Evolutionary conservation across 805 yeast genomes (phyloP), one percentile per base, ranked within the genome.

Genomic region (Cyberlindnera petersonii): DNA sequence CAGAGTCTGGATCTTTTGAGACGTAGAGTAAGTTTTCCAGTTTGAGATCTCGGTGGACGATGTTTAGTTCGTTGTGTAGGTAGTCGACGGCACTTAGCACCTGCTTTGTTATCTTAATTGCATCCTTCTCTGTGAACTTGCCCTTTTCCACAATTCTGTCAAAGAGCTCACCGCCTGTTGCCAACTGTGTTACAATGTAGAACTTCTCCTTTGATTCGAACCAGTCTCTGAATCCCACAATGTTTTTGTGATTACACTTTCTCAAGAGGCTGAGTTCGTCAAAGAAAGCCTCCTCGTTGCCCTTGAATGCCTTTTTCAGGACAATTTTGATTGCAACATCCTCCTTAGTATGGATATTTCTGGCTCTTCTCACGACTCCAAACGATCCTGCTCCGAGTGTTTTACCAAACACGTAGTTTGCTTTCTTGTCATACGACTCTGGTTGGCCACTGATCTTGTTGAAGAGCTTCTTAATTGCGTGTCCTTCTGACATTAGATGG

Each of bases 341-440:
- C 51, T 86, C 87, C 29, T 64, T 62, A 2, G 75, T 73, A 9
- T 63, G 58, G 24, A 65, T 53, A 37, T 62, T 56, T 26, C 75
- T 66, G 2, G 96, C 98, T 47, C 75, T 74, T 50, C 95, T 72
- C 4, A 91, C 98, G 2, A 91, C 82, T 27, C 98, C 98, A 62
- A 87, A 93, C 1, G 95, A 77, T 5, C 98, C 98, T 0, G 97
- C 97, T 9, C 98, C 98, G 10, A 89, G 64, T 0, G 96, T 86
- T 43, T 75, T 77, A 10, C 89, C 91, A 59, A 88, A 86, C 8
- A 79, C 75, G 55, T 86, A 89, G 43, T 75, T 69, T 33, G 71
- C 60, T 62, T 87, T 86, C 53, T 85, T 75, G 29, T 70, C 55
- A 51, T 82, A 82, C 7, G 84, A 74, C 10, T 66, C 71, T 0